phyloP scores from a whole-genome alignment of 2,329 filamentous ascomycete species.

The Chrysosphaeria jannelii region DNA sequence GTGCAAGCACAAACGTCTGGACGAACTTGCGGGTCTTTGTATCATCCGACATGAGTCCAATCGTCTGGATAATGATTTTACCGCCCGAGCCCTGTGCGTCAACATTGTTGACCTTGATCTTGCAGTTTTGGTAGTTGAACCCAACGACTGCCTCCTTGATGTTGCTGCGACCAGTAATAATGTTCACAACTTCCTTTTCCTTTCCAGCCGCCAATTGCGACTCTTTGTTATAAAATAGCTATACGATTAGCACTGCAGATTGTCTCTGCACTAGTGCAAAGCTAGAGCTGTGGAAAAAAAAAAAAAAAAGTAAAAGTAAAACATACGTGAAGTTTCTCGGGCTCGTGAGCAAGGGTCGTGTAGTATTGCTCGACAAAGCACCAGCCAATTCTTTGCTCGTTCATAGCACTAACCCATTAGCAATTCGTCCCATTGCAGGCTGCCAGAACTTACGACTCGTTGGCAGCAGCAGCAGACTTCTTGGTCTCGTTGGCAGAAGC shows the following conservation, averaged over 20 bases:
- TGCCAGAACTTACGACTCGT: too few relatives aligned
- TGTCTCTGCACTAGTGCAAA: background rate
- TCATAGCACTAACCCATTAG: constrained; percentile 14
- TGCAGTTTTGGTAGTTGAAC: constrained; percentile 88
- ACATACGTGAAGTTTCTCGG: constrained; percentile 65
- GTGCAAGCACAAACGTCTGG: constrained; percentile 88
- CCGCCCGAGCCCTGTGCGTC: constrained; percentile 80
- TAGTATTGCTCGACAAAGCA: constrained; percentile 99
- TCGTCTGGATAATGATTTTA: constrained; percentile 92
- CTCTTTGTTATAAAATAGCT: constrained; percentile 86
- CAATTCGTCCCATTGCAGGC: too few relatives aligned
- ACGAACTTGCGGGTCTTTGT: constrained; percentile 84
- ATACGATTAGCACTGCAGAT: constrained; percentile 1
- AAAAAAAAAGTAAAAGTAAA: background rate
- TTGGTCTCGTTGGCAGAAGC: too few relatives aligned
- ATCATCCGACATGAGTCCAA: constrained; percentile 85
- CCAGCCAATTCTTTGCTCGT: constrained; percentile 93
- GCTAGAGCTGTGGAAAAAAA: constrained; percentile 1
- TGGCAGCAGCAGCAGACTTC: too few relatives aligned
- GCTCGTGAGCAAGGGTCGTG: constrained; percentile 78
- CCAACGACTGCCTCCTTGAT: constrained; percentile 88
- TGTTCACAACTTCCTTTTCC: constrained; percentile 65
- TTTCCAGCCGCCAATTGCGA: constrained; percentile 84
- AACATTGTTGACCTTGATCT: constrained; percentile 92
- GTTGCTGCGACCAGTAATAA: constrained; percentile 64